Base-by-base conservation (phyloP, 2,329 filamentous ascomycete genomes). In the Cylindrodendrum hubeiense region DNA sequence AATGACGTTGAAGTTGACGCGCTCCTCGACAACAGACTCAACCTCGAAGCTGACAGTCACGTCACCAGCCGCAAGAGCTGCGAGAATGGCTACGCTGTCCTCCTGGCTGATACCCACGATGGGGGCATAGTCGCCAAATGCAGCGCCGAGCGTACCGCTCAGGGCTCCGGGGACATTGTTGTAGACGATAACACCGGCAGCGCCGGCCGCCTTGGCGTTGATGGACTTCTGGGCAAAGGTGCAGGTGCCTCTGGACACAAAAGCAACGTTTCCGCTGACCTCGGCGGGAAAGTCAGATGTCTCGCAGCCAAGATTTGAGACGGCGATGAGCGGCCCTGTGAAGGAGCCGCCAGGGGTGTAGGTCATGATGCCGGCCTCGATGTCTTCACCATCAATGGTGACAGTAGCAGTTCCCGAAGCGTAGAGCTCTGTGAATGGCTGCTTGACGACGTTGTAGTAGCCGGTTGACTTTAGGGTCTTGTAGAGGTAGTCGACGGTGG, bases 161-260 rank as follows among this genome's bases (percentile, higher is more conserved):
- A 82, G 60, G 3, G 76, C 63, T 3, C 87, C 89, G 0, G 82
- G 76, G 4, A 80, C 84, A 65, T 91, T 91, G 81, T 92, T 91
- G 79, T 90, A 91, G 64, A 92, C 81, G 57, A 92, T 73, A 1
- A 83, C 84, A 1, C 80, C 90, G 0, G 77, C 75, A 1, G 90
- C 90, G 19, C 89, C 87, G 2, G 89, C 88, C 0, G 77, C 73
- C 63, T 85, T 86, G 24, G 89, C 90, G 19, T 84, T 78, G 39
- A 82, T 77, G 7, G 87, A 83, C 80, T 92, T 92, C 22, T 82
- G 71, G 8, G 81, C 84, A 61, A 91, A 92, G 17, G 83, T 70
- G 74, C 90, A 92, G 2, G 71, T 78, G 60, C 90, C 90, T 70
- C 90, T 85, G 6, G 82, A 82, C 58, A 91, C 83, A 22, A 92